Evolutionary conservation across 495 filamentous ascomycete genomes (phyloP), one percentile per base, ranked within the genome.

Genomic region (Annulohypoxylon maeteangense): DNA sequence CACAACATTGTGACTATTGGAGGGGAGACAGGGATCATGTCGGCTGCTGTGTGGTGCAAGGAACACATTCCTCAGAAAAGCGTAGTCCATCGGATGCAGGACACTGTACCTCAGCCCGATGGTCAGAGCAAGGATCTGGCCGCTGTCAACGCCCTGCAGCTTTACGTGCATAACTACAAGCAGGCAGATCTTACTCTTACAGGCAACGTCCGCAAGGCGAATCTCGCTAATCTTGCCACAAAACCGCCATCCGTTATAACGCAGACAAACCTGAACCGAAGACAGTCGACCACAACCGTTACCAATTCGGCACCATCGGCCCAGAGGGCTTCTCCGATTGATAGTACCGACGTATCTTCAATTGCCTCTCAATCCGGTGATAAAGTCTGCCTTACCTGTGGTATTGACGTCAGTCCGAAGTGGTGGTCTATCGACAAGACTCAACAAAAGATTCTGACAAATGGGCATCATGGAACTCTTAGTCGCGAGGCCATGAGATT

Each of bases 161-260:
- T 95, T 10, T 99, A 91, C 75, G 91, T 90, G 25, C 87, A 87
- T 57, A 94, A 91, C 44, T 97, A 92, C 84, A 99, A 98, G 81
- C 95, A 98, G 78, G 94, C 95, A 18, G 95, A 99, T 72, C 85
- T 95, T 20, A 87, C 91, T 16, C 80, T 97, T 59, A 97, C 94
- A 7, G 95, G 95, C 20, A 97, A 95, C 16, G 90, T 94, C 44
- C 90, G 95, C 20, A 98, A 97, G 76, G 95, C 96, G 20, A 84
- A 82, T 64, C 74, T 84, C 42, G 80, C 82, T 61, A 79, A 79
- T 16, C 60, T 82, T 20, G 78, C 78, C 11, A 81, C 79, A 6
- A 84, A 81, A 70, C 77, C 78, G 58, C 79, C 81, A 6, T 56
- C 70, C n/a, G 67, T 60, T 0, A 66, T 78, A 6, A 53, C 54